Evolutionary conservation across 1,284 basidiomycete genomes (phyloP), one percentile per base, ranked within the genome.

Genomic region (Mrakiaceae sp.): DNA sequence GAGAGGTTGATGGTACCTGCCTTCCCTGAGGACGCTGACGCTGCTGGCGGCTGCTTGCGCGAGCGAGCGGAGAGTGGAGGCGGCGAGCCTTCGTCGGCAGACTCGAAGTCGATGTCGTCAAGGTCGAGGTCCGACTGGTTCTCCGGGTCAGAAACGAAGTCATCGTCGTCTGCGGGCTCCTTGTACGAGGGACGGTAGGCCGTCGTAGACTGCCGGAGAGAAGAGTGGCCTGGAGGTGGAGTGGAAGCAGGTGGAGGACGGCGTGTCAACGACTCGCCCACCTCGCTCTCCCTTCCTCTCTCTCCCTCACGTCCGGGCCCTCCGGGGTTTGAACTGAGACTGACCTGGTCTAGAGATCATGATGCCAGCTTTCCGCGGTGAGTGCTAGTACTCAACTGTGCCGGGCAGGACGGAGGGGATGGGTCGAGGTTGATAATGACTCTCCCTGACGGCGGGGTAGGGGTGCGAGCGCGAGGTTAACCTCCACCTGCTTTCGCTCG

Each of bases 1-100:
- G 82, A 86, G 73, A 90, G 83, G 70, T 90, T 90, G 72, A 90
- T 89, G 9, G 85, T 90, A 14, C 80, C 47, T 81, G 81, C 48
- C 87, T 85, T 89, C 14, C 80, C 48, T 81, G 81, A 48, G 87
- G 85, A 39, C 87, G 78, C 56, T 85, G 77, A 51, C 14, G 52
- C 8, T 53, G 56, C 9, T n/a, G 50, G 46, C n/a, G 44, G 42
- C 54, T 49, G 48, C 27, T 53, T 55, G 47, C 51, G 42, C 11
- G 42, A 51, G 12, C 16, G 14, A 27, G 48, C 54, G n/a, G 55
- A 27, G 47, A 43, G 47, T 47, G 64, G 64, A 44, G 64, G 62
- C 14, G 60, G 52, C n/a, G 64, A 52, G 16, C 27, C 27, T 27
- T 27, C 27, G 27, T 27, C 27, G 27, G 53, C 59, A 9, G 64